Base-by-base conservation (phyloP, 208 protist species). In the Leptomonas seymouri region DNA sequence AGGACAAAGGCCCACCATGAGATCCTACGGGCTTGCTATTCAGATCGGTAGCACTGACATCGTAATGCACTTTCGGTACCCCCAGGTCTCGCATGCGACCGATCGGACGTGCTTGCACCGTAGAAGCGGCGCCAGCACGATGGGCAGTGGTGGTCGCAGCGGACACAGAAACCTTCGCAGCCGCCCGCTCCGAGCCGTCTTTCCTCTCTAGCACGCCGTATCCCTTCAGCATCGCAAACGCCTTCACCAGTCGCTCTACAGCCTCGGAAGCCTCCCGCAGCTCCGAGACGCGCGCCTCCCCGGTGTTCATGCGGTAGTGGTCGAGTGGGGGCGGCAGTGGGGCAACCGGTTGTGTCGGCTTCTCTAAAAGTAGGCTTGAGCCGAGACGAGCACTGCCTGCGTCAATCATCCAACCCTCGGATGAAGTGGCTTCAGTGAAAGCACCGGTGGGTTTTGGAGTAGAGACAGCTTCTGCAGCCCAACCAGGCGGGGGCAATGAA, bases 211-310 rank as follows among this genome's bases (percentile, higher is more conserved):
- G 55, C 23, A 48, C 88, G 76, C 21, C 88, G 84, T 64, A 86
- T 67, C 71, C 71, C 12, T 71, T 76, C 67, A 96, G 71, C 31
- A 78, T 55, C 9, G 88, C 91, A 64, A 96, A 96, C 31, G 91
- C 88, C 25, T 79, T 76, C 46, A 96, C 88, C 12, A 96, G 74
- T 8, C 86, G 78, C 48, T 96, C 91, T 61, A 96, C 91, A 28
- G 91, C 91, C 71, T 93, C 87, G 0, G 88, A 91, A 4, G 88
- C 91, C 59, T 93, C 91, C 3, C 86, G 80, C 46, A 96, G 80
- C 66, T 93, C 82, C 9, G 78, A 69, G 36, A 90, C 53, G 44
- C 80, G 81, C 2, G 74, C 48, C 51, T 89, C 72, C 45, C 79
- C 78, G 0, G 39, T 62, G 8, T 77, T 34, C 4, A 54, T 18